Conservation (phyloP, 1,284 basidiomycete genomes). For the Leccinum cinnamomeum region DNA sequence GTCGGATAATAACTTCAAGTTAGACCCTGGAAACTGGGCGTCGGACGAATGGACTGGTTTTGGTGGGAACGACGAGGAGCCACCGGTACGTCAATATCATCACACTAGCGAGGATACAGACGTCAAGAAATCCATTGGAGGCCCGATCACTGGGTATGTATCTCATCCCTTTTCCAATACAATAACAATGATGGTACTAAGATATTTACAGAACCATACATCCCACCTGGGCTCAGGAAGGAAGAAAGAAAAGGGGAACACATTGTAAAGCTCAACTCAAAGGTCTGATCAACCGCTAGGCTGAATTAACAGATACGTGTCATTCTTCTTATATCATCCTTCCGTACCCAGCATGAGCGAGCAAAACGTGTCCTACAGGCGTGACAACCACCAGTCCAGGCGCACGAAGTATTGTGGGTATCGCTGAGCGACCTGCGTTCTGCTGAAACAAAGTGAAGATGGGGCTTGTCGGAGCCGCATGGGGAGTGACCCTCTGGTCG, state of each 20-base stretch:
- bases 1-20: no score
- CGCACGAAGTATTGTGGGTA: no score
- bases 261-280: slow-evolving; percentile 73
- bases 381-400: no score
- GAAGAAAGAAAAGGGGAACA: slow-evolving; percentile 44
- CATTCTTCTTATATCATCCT: slow-evolving; percentile 1
- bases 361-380: slow-evolving; percentile 66
- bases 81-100: no score
- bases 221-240: slow-evolving; percentile 62
- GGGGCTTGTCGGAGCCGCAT: no score
- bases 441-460: no score
- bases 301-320: slow-evolving; percentile 1
- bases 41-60: no score
- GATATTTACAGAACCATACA: slow-evolving; percentile 44
- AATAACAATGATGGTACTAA: not conserved
- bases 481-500: slow-evolving; percentile 57
- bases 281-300: slow-evolving; percentile 84
- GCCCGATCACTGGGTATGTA: slow-evolving; percentile 27
- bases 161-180: slow-evolving; percentile 3
- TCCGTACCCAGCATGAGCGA: slow-evolving; percentile 71
- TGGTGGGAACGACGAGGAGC: no score
- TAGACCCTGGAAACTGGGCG: no score
- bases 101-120: not conserved
- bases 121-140: not conserved
- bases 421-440: no score